phyloP scores from a whole-genome alignment of 768 basidiomycete genomes.

The Trametes punicea region DNA sequence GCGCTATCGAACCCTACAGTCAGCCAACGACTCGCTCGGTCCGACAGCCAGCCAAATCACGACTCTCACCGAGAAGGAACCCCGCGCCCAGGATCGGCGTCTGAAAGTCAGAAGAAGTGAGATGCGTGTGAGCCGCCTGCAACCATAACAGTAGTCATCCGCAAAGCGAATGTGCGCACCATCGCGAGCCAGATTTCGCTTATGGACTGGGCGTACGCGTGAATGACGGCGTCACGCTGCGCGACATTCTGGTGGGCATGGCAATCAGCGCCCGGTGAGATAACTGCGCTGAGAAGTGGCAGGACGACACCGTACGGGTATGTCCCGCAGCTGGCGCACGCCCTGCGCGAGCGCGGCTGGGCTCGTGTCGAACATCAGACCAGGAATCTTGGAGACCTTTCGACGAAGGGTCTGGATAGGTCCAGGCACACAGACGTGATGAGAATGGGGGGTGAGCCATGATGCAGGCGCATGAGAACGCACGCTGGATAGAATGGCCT shows the following conservation, averaged over 20 bases:
- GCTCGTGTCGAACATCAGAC: conserved; percentile 39
- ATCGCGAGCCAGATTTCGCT: conserved; percentile 47
- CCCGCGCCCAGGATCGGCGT: not conserved
- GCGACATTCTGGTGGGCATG: conserved; percentile 42
- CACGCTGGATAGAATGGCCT: conserved; percentile 63
- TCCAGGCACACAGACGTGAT: not conserved
- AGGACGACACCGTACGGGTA: conserved; percentile 40
- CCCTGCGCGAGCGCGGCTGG: conserved; percentile 42
- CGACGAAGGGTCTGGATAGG: conserved; percentile 1
- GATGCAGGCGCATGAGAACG: not conserved
- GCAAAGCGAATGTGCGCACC: not conserved
- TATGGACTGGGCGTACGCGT: conserved; percentile 61
- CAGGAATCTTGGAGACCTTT: conserved; percentile 32
- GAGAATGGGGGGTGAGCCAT: not conserved
- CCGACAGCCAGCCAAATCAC: too few relatives aligned
- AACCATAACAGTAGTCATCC: not conserved
- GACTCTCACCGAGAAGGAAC: not conserved
- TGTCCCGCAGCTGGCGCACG: conserved; percentile 36
- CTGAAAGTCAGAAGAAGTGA: not conserved
- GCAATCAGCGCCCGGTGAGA: not conserved
- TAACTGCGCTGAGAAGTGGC: not conserved
- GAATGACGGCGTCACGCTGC: conserved; percentile 44
- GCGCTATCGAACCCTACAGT: not conserved
- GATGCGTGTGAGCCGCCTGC: not conserved
- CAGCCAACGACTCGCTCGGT: not conserved